phyloP scores from a whole-genome alignment of 2,329 filamentous ascomycete species.

The Aquanectria penicillioides region DNA sequence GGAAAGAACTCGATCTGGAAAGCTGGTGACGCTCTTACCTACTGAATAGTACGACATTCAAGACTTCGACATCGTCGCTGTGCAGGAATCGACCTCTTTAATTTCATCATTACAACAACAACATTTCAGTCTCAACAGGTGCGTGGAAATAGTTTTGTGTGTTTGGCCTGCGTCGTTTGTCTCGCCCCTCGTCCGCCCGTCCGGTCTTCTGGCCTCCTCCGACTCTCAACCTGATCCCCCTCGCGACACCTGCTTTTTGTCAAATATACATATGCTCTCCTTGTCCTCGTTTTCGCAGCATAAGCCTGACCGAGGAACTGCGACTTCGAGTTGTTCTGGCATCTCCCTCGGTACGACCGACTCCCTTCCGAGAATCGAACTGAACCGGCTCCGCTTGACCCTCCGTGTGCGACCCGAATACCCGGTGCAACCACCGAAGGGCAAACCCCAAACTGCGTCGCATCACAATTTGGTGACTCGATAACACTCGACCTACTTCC shows the following conservation, averaged over 20 bases:
- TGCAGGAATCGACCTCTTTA: constrained; percentile 1
- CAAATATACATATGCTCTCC: constrained; percentile 2
- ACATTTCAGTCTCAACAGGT: constrained; percentile 18
- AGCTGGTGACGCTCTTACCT: constrained; percentile 15
- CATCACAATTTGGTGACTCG: constrained; percentile 9
- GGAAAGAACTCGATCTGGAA: constrained; percentile 23
- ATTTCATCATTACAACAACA: not conserved
- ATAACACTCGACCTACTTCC: not conserved
- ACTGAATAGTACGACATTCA: constrained; percentile 2
- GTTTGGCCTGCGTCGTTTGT: constrained; percentile 1
- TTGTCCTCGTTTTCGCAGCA: not conserved
- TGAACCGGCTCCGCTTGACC: constrained; percentile 16
- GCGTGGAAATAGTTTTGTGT: constrained; percentile 17
- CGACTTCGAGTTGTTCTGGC: not conserved
- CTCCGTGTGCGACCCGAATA: constrained; percentile 39
- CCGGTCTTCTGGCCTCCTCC: not conserved
- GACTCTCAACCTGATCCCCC: constrained; percentile 1
- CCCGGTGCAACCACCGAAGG: constrained; percentile 25
- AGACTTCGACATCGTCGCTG: constrained; percentile 10
- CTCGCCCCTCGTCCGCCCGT: constrained; percentile 16
- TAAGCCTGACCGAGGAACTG: not conserved
- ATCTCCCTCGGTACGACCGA: not conserved
- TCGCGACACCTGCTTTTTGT: not conserved
- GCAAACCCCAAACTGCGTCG: constrained; percentile 4
- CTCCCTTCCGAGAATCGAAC: constrained; percentile 15